Percentiles rank a stretch among this genome's conserved stretches.
Conservation (phyloP, 257 asterid species). For the Solanum appendiculatum region DNA sequence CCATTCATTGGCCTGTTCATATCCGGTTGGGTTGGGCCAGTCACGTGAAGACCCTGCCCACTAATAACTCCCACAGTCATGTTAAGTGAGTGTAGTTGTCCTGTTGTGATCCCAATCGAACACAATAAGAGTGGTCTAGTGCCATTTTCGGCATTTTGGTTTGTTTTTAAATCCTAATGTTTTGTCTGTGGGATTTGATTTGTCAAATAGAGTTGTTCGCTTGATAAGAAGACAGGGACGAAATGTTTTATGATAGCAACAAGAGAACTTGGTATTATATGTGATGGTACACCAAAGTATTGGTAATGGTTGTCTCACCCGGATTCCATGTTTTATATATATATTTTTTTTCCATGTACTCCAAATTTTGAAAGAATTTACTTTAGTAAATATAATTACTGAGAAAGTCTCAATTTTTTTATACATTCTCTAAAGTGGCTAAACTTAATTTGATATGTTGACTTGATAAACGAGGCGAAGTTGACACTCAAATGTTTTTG, state of each 20-base stretch:
- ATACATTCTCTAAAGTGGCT: conserved; percentile 60
- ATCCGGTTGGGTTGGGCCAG: too few species aligned
- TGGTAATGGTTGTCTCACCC: conserved; percentile 23
- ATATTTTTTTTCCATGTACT: background rate
- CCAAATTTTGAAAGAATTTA: background rate
- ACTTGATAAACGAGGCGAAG: conserved; percentile 50
- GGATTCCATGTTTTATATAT: conserved; percentile 18
- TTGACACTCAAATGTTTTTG: conserved; percentile 9
- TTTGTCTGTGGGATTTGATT: background rate
- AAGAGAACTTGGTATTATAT: conserved; percentile 11
- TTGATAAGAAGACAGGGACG: conserved; percentile 15
- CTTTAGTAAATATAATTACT: background rate
- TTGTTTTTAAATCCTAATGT: background rate
- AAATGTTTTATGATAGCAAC: conserved; percentile 26
- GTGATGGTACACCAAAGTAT: conserved; percentile 2
- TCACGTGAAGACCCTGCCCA: background rate
- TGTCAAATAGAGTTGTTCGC: conserved; percentile 20
- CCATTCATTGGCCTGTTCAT: background rate
- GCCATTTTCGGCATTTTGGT: background rate
- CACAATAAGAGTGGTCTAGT: background rate
- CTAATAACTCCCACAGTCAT: background rate
- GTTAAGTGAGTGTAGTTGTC: background rate
- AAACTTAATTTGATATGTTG: conserved; percentile 32
- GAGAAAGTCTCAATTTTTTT: background rate
- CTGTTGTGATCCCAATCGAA: background rate